A percentile compares a stretch with the other conserved stretches of the same genome.
These are phyloP conservation scores for Dichomitus squalens DNA, from an alignment of 1,284 basidiomycete genomes.

Conservation along the genomic window DNA sequence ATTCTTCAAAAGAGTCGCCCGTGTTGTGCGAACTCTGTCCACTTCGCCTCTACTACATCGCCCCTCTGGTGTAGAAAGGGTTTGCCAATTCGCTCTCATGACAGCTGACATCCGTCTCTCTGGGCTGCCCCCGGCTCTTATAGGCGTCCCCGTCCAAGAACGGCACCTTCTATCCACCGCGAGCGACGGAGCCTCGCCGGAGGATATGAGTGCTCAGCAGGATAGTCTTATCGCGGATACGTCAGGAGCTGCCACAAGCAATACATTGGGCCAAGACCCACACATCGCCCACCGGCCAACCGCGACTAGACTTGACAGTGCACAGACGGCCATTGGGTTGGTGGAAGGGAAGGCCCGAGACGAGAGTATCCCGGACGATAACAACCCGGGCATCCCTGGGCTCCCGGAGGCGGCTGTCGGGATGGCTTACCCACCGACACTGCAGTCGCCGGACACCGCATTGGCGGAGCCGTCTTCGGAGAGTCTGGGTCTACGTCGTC, in stretches of 20 bases:
- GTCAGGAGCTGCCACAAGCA: background rate
- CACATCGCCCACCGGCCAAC: background rate
- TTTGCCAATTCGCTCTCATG: background rate
- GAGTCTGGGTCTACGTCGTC: constrained; percentile 18
- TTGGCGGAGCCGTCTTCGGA: constrained; percentile 28
- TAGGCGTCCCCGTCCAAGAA: background rate
- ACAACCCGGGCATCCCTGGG: background rate
- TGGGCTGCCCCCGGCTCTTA: background rate
- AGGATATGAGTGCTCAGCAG: background rate
- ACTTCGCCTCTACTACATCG: background rate
- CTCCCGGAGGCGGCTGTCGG: background rate
- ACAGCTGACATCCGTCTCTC: background rate
- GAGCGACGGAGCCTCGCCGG: too few relatives aligned
- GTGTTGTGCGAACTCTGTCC: background rate
- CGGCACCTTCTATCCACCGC: background rate
- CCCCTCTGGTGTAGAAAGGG: background rate
- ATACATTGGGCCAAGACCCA: background rate
- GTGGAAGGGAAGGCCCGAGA: background rate
- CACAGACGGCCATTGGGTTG: background rate
- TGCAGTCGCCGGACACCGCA: background rate
- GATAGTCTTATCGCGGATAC: background rate
- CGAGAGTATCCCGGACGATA: background rate
- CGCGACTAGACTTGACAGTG: background rate
- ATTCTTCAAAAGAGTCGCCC: background rate
- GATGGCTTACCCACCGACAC: constrained; percentile 14